Evolutionary conservation across 768 basidiomycete species (phyloP).

Genomic region (Dioszegia aurantiaca): DNA sequence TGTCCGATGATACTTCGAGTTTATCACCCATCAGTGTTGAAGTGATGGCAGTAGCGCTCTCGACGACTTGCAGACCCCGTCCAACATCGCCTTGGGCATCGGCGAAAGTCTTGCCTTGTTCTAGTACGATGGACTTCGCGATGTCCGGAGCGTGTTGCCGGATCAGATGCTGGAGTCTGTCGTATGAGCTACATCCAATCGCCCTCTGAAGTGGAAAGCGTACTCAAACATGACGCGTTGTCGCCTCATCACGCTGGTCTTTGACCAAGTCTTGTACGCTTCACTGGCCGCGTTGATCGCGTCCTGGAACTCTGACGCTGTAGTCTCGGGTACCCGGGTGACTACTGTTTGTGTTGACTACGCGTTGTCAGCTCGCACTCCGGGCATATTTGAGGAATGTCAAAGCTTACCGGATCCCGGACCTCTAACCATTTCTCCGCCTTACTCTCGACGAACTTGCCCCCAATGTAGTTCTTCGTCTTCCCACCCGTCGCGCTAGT

Average conservation of each 20-base stretch:
- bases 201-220: no score
- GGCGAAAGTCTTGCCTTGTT: conserved; percentile 91
- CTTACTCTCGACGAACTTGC: conserved; percentile 81
- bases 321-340: conserved; percentile 85
- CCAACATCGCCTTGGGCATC: conserved; percentile 95
- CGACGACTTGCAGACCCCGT: conserved; percentile 73
- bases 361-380: conserved; percentile 6
- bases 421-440: conserved; percentile 78
- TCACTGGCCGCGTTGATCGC: conserved; percentile 78
- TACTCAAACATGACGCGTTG: conserved; percentile 88
- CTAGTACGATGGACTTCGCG: conserved; percentile 82
- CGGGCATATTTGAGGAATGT: conserved; percentile 17
- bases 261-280: conserved; percentile 86
- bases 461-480: conserved; percentile 89
- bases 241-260: conserved; percentile 75
- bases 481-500: conserved; percentile 78
- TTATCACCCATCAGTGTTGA: conserved; percentile 84
- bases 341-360: conserved; percentile 89
- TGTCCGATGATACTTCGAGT: conserved; percentile 88
- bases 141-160: conserved; percentile 81
- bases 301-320: conserved; percentile 70
- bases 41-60: conserved; percentile 69
- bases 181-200: no score
- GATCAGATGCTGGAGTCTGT: conserved; percentile 79
- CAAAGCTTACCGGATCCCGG: conserved; percentile 70